Evolutionary conservation across 1,139 yeast genomes (phyloP).

Genomic region (Yamadazyma kanchanaburiensis): DNA sequence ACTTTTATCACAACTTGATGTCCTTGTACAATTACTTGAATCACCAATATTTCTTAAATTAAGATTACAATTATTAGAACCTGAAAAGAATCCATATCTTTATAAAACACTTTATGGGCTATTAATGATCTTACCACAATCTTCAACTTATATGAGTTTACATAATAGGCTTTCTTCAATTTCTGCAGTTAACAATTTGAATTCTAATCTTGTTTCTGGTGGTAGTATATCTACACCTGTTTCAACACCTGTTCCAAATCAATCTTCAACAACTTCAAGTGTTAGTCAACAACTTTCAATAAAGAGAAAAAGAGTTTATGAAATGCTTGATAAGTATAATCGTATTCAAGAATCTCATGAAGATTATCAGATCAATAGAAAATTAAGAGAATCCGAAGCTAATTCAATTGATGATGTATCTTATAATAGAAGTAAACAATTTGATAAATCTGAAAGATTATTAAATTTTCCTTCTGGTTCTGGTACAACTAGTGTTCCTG

Average conservation of each 20-base stretch:
- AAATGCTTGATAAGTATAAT: slow-evolving; percentile 60
- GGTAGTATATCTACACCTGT: slow-evolving; percentile 19
- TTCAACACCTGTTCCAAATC: slow-evolving; percentile 17
- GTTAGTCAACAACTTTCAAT: slow-evolving; percentile 29
- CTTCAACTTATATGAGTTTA: slow-evolving; percentile 82
- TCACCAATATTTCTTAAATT: slow-evolving; percentile 89
- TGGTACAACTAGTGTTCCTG: too few relatives aligned
- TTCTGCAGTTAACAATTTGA: slow-evolving; percentile 21
- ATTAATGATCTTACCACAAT: slow-evolving; percentile 92
- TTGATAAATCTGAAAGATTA: slow-evolving; percentile 12
- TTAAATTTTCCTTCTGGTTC: slow-evolving; percentile 11
- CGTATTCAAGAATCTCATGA: slow-evolving; percentile 60
- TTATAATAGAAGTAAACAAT: slow-evolving; percentile 2
- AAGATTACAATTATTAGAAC: slow-evolving; percentile 83
- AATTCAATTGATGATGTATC: slow-evolving; percentile 11
- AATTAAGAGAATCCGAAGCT: slow-evolving; percentile 13
- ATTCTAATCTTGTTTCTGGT: slow-evolving; percentile 7
- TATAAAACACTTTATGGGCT: slow-evolving; percentile 90
- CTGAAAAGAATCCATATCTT: slow-evolving; percentile 75
- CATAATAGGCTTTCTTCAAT: slow-evolving; percentile 68
- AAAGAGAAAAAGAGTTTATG: slow-evolving; percentile 44
- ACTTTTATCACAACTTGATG: slow-evolving; percentile 73
- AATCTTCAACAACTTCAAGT: slow-evolving; percentile 12
- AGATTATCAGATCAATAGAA: slow-evolving; percentile 10
- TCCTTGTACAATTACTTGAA: slow-evolving; percentile 68